Evolutionary conservation across 2,329 filamentous ascomycete species (phyloP), one percentile per base, ranked within the genome.

Genomic region (Fusarium torreyae): DNA sequence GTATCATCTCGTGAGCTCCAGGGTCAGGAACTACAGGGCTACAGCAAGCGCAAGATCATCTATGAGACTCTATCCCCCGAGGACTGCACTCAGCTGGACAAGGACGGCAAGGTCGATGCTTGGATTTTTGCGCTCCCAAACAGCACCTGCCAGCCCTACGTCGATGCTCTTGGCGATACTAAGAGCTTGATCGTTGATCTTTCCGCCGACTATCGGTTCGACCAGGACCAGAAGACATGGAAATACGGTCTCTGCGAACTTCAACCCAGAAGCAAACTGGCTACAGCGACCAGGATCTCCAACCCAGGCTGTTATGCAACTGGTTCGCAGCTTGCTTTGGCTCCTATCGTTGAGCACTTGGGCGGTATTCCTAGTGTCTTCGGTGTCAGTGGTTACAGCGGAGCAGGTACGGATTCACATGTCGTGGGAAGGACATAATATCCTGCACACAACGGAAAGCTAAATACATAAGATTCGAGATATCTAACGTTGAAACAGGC

Each of bases 61-160:
- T 99, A 99, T 81, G 94, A 97, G 81, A 97, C 94, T 79, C 85
- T 98, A 44, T 90, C 88, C 57, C 88, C 94, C 8, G 95, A 98
- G 70, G 95, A 98, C 72, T 91, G 97, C 14, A 89, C 90, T 68
- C 87, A 90, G 60, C 93, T 98, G 88, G 93, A 96, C 67, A 90
- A 92, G 78, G 89, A 91, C 33, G 92, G 92, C 52, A 89, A 94
- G 75, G 90, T 98, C 50, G 95, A 98, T 83, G 96, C 93, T 82
- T 98, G 94, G 94, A 93, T 98, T 44, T 96, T 98, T 93, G 96
- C 96, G 36, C 89, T 98, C 31, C 96, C 95, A 44, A 99, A 98
- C 77, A 93, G 93, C 65, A 94, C 97, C 50, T 98, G 94, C 88
- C 92, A 94, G 82, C 94, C 96, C 1, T 99, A 92, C 73, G 92